A percentile compares a stretch with the other conserved stretches of the same genome.
Conservation (phyloP, 1,284 basidiomycete species). For the Ganoderma meredithae region DNA sequence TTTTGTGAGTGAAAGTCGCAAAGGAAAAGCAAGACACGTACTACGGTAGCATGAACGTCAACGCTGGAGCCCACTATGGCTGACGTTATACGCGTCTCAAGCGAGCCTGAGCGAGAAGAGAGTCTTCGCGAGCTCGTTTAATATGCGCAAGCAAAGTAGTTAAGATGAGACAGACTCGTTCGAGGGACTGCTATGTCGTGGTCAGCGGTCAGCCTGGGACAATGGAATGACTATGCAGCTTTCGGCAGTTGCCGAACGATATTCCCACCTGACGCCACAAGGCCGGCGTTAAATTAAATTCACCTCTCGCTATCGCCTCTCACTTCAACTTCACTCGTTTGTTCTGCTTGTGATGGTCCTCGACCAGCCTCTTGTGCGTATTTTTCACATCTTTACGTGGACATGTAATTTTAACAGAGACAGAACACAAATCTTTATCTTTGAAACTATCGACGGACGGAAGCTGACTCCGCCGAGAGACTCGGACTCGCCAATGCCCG, state of each 20-base stretch:
- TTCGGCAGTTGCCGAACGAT: neutral
- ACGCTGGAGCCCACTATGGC: neutral
- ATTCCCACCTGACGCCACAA: neutral
- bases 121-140: neutral
- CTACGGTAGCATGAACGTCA: neutral
- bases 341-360: too few species aligned
- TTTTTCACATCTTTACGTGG: too few species aligned
- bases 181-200: neutral
- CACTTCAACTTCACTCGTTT: too few species aligned
- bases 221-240: too few species aligned
- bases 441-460: neutral
- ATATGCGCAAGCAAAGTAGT: neutral
- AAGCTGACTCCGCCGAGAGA: too few species aligned
- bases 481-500: too few species aligned
- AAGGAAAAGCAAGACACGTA: neutral
- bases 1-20: neutral
- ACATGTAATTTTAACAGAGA: too few species aligned
- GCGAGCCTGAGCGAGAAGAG: neutral
- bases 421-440: too few species aligned
- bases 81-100: neutral
- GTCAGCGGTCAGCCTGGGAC: neutral
- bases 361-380: too few species aligned
- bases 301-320: too few species aligned
- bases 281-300: too few species aligned
- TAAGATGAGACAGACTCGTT: neutral